Base-by-base conservation (phyloP, 2,329 filamentous ascomycete species). In the Dothideomycetes sp. region DNA sequence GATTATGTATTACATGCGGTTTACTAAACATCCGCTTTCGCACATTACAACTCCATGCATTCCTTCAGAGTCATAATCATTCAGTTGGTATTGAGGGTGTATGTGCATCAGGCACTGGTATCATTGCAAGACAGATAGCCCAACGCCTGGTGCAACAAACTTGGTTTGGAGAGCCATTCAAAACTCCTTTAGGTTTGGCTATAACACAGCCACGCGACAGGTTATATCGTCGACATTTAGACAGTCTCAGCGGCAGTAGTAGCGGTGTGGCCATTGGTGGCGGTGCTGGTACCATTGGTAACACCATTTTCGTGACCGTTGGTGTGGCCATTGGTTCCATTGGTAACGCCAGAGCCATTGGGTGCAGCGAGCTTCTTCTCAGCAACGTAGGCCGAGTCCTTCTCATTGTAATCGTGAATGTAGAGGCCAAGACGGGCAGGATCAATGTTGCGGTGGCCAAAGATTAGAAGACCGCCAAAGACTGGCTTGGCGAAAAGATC, bases 401-500 rank as follows among this genome's bases (percentile, higher is more conserved):
- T 61, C 38, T 61, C 58, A 27, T 63, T 58, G 49, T 70, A 71
- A 46, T 70, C 67, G 40, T 58, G 56, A 42, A 71, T 68, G 27
- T 57, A 48, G 14, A 79, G 61, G 5, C 77, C 77, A 10, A 83
- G 61, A 11, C 64, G 59, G 4, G 64, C 59, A 8, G 75, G 72
- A 34, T 75, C 69, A 37, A 81, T 80, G 47, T 72, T 73, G 34
- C 74, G 66, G 55, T 81, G 78, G 1, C 76, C 75, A 60, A 64
- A 75, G 36, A 84, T 61, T 1, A 84, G 65, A 1, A 81, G 52
- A 10, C 65, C 62, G 12, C 75, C 74, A 47, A 82, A 83, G 7
- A 72, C 63, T 0, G 76, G 75, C 61, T 82, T 83, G 5, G 78
- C 70, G 3, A 81, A 44, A 4, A 82, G 57, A 44, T 84, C 79